phyloP scores from a whole-genome alignment of 2,329 filamentous ascomycete genomes.

The Seiridium cupressi region DNA sequence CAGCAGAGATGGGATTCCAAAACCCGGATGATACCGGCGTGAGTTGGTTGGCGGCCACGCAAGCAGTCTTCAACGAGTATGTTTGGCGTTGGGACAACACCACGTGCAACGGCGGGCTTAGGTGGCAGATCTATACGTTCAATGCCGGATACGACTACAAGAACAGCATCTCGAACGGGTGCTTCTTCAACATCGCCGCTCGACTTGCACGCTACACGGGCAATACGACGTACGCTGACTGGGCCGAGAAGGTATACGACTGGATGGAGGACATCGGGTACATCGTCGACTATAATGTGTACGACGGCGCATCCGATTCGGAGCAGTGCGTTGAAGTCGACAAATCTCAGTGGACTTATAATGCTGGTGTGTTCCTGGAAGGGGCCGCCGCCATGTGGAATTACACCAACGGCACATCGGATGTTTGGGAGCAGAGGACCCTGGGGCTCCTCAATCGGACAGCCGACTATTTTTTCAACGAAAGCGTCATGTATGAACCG shows the following conservation, averaged over 20 bases:
- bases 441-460: conserved; percentile 43
- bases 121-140: conserved; percentile 65
- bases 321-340: conserved; percentile 41
- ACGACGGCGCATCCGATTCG: conserved; percentile 41
- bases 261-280: conserved; percentile 48
- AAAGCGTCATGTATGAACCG: conserved; percentile 47
- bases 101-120: conserved; percentile 57
- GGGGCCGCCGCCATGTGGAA: conserved; percentile 38
- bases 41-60: conserved; percentile 59
- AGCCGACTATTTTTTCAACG: conserved; percentile 47
- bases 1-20: conserved; percentile 57
- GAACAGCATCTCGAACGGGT: conserved; percentile 43
- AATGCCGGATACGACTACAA: conserved; percentile 50
- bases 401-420: conserved; percentile 33
- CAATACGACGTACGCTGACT: conserved; percentile 61
- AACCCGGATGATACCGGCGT: conserved; percentile 43
- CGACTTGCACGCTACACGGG: conserved; percentile 62
- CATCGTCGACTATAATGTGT: conserved; percentile 44
- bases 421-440: conserved; percentile 43
- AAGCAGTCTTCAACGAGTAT: conserved; percentile 62
- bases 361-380: conserved; percentile 44
- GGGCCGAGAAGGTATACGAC: conserved; percentile 59
- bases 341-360: conserved; percentile 47
- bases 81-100: conserved; percentile 36
- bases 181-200: conserved; percentile 50